phyloP scores from a whole-genome alignment of 1,284 basidiomycete genomes.

The Caloboletus firmus region DNA sequence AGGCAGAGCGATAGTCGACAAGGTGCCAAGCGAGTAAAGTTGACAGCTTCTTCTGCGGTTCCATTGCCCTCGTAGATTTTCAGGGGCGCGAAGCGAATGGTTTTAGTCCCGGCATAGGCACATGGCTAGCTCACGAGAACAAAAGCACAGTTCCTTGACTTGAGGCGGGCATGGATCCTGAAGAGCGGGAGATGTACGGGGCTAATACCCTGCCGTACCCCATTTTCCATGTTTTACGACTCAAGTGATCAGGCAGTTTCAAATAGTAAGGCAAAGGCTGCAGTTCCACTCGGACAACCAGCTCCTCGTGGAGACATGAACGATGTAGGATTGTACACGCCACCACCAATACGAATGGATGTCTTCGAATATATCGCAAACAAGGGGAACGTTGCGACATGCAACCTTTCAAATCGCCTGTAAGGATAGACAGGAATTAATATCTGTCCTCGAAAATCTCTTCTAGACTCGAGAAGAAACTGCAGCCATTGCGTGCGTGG shows the following conservation, averaged over 20 bases:
- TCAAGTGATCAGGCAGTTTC: not conserved
- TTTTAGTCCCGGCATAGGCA: not conserved
- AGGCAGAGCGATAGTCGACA: not conserved
- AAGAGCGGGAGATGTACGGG: not conserved
- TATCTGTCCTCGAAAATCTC: not conserved
- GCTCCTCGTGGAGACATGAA: not conserved
- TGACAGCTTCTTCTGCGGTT: not conserved
- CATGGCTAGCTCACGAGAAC: not conserved
- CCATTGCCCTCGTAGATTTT: not conserved
- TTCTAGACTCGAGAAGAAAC: not conserved
- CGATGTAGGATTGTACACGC: not conserved
- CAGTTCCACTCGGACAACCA: not conserved
- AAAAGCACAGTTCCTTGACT: not conserved
- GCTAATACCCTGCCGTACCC: not conserved
- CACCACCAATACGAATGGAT: not conserved
- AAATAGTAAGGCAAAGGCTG: not conserved
- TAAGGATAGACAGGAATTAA: not conserved
- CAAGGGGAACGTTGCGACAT: not conserved
- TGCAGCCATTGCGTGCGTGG: not conserved
- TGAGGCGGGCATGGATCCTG: not conserved
- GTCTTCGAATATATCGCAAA: not conserved
- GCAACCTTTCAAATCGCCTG: not conserved
- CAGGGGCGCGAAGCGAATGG: not conserved
- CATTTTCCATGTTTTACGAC: not conserved
- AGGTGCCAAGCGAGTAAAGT: conserved; percentile 19